phyloP scores from a whole-genome alignment of 1,284 basidiomycete species.

The Xerocomus nothofagi region DNA sequence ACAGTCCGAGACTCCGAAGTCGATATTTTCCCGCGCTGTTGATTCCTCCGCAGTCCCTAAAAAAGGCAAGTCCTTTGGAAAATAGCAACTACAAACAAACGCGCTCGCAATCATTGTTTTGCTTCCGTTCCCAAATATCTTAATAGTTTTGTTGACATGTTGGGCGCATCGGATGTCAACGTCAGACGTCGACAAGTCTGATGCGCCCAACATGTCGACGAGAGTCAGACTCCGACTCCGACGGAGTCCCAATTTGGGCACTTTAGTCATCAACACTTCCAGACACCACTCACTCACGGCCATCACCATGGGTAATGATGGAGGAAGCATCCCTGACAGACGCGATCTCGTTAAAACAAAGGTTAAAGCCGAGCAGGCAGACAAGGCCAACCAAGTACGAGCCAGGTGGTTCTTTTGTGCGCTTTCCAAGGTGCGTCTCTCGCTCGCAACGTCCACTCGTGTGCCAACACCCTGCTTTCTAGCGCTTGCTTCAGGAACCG shows the following conservation, averaged over 20 bases:
- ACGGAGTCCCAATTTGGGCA: neutral
- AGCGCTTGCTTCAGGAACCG: slow-evolving; percentile 83
- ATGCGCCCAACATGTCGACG: too few relatives aligned
- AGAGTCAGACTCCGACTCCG: too few relatives aligned
- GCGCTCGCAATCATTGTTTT: too few relatives aligned
- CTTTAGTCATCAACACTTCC: slow-evolving; percentile 12
- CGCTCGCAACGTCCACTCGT: neutral
- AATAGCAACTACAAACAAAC: slow-evolving; percentile 30
- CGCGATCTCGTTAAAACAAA: slow-evolving; percentile 75
- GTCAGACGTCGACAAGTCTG: too few relatives aligned
- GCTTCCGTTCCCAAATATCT: too few relatives aligned
- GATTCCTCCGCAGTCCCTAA: neutral
- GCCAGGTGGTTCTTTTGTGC: slow-evolving; percentile 93
- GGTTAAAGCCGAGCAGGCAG: slow-evolving; percentile 79
- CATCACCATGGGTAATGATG: slow-evolving; percentile 76
- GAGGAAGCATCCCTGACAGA: slow-evolving; percentile 83
- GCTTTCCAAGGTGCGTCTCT: slow-evolving; percentile 75
- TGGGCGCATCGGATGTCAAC: too few relatives aligned
- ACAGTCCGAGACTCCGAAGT: slow-evolving; percentile 16
- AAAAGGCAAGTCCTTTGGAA: slow-evolving; percentile 22
- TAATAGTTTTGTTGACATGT: too few relatives aligned
- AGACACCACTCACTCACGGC: neutral
- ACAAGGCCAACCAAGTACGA: slow-evolving; percentile 82
- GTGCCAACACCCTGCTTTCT: slow-evolving; percentile 9
- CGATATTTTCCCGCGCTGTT: slow-evolving; percentile 8